A percentile compares a stretch with the other conserved stretches of the same genome.
These are phyloP conservation scores for Phtheirospermum japonicum DNA, from an alignment of 257 asterid genomes.

Conservation along the genomic window DNA sequence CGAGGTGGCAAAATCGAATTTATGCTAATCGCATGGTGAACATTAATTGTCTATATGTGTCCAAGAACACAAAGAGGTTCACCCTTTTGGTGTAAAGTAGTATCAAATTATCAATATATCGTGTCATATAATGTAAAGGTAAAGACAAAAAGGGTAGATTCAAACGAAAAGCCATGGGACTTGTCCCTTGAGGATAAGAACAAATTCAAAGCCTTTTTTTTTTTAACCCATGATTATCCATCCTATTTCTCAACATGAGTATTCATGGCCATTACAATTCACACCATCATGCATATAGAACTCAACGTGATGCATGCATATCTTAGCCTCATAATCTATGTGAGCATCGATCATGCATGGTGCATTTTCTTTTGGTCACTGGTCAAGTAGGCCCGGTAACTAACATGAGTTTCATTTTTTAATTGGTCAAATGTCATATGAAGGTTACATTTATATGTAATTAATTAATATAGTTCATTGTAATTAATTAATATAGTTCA, in stretches of 20 bases:
- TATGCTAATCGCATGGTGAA: no score
- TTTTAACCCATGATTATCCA: neutral
- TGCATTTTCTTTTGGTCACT: no score
- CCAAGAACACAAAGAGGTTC: neutral
- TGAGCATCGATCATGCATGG: no score
- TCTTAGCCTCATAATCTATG: no score
- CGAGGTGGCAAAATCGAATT: no score
- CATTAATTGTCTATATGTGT: neutral
- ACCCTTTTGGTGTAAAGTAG: slow-evolving; percentile 3
- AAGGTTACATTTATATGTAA: no score
- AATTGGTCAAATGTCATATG: no score
- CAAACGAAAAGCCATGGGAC: slow-evolving; percentile 13
- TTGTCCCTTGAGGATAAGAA: slow-evolving; percentile 22
- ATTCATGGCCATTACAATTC: neutral
- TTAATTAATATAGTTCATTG: no score
- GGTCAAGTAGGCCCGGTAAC: no score
- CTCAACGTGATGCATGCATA: no score
- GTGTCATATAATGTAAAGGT: slow-evolving; percentile 1
- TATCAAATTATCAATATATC: neutral
- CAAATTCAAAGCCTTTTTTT: slow-evolving; percentile 11
- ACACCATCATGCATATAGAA: neutral
- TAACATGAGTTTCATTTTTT: no score
- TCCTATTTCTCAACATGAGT: neutral
- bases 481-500: no score
- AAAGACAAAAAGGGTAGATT: neutral